Base-by-base conservation (phyloP, 371 early-diverging fungal genomes). In the Mortierella sp. region DNA sequence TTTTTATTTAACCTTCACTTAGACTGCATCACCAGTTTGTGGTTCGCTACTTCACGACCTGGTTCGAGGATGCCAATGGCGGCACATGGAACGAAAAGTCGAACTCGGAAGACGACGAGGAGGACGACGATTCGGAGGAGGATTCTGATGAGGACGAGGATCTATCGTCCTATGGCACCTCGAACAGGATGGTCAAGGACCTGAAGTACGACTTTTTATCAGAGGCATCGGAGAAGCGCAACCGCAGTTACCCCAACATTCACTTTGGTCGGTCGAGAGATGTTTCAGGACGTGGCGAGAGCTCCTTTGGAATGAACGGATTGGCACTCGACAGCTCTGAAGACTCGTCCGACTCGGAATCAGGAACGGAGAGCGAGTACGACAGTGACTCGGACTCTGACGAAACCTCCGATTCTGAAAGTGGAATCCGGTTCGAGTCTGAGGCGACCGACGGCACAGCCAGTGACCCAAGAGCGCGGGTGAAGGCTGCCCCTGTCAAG, bases 41-140 rank as follows among this genome's bases (percentile, higher is more conserved):
- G 7, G 98, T 97, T 0, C 90, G 98, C 26, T 98, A 96, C 77
- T 97, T 96, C 84, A 96, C 96, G 29, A 96, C 98, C 2, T 98
- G 98, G 98, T 93, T 95, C 71, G 97, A 97, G 83, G 95, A 93
- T 69, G 85, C 74, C 2, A 85, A 87, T 34, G 84, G 86, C 16
- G 90, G 87, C 6, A 85, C 87, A 41, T 91, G 87, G 73, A 87
- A 85, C 34, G 88, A 87, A 50, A 86, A 75, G 73, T 76, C 85
- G n/a, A 87, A 89, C 9, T 78, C 77, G 10, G 80, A 80, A 8
- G 86, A 58, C 22, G 76, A 79, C 4, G 77, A 85, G 24, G 86
- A 87, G 29, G 87, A 86, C 34, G 77, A 85, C 4, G 86, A 79
- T 1, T 80, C 86, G 1, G 90, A 89, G 0, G 87, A 88, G 13